A percentile compares a stretch with the other conserved stretches of the same genome.
Conservation (phyloP, 2,329 filamentous ascomycete species). For the Fusarium sp. region DNA sequence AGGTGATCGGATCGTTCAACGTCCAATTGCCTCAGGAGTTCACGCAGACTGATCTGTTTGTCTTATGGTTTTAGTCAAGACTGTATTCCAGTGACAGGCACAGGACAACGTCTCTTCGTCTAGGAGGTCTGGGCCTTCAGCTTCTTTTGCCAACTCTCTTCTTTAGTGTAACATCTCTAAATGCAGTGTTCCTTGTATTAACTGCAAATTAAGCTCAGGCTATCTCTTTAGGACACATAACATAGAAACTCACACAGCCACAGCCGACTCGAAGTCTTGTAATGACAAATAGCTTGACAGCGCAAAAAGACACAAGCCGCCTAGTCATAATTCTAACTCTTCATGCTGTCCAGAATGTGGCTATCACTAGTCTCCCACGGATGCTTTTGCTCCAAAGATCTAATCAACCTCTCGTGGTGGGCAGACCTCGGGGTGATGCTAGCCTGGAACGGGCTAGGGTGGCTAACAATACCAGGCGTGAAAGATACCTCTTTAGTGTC, state of each 20-base stretch:
- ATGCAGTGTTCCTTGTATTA: background rate
- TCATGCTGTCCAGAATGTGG: background rate
- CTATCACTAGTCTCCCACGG: slow-evolving; percentile 27
- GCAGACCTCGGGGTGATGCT: slow-evolving; percentile 22
- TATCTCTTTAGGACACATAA: background rate
- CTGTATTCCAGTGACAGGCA: background rate
- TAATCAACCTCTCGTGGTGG: slow-evolving; percentile 21
- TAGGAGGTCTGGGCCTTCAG: background rate
- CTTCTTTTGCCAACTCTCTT: background rate
- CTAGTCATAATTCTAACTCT: background rate
- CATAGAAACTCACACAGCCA: background rate
- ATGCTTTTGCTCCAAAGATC: slow-evolving; percentile 24
- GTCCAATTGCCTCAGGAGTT: background rate
- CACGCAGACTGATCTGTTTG: background rate
- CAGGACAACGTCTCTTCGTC: background rate
- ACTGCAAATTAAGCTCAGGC: background rate
- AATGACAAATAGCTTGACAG: background rate
- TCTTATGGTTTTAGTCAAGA: background rate
- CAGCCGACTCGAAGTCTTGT: background rate
- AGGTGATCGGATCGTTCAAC: background rate
- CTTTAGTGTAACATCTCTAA: background rate
- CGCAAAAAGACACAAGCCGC: background rate
- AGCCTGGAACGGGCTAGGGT: slow-evolving; percentile 24
- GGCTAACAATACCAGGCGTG: slow-evolving; percentile 31
- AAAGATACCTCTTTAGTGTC: slow-evolving; percentile 2